Conservation (phyloP, 306 rosid species). For the Inga oerstediana region DNA sequence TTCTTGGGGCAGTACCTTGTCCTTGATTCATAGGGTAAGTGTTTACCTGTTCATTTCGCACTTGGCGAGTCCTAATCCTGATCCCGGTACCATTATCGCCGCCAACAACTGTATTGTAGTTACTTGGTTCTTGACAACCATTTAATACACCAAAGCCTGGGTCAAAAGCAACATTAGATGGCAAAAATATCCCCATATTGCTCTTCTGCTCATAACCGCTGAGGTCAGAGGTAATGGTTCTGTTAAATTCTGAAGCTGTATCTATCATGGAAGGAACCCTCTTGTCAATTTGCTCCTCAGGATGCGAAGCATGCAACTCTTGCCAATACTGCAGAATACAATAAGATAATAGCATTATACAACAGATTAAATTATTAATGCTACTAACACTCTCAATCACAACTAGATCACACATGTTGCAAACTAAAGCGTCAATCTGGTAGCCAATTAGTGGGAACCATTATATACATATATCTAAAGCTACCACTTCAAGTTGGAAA, state of each 20-base stretch:
- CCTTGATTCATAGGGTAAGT: conserved; percentile 26
- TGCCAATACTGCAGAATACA: conserved; percentile 41
- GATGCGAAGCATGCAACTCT: conserved; percentile 16
- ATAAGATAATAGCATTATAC: conserved; percentile 28
- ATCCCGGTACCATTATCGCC: conserved; percentile 46
- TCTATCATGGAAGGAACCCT: conserved; percentile 32
- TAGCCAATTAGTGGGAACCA: background rate
- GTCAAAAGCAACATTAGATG: conserved; percentile 40
- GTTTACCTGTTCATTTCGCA: conserved; percentile 26
- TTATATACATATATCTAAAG: background rate
- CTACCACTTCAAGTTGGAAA: conserved; percentile 19
- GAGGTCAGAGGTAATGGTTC: conserved; percentile 24
- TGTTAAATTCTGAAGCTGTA: conserved; percentile 35
- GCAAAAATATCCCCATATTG: conserved; percentile 33
- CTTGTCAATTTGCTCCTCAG: conserved; percentile 36
- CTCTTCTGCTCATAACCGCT: conserved; percentile 28
- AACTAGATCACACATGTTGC: background rate
- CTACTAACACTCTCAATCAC: background rate
- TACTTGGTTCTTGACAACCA: conserved; percentile 39
- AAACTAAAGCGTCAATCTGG: background rate
- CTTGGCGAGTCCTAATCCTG: conserved; percentile 40
- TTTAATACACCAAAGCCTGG: conserved; percentile 28
- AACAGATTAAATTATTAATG: conserved; percentile 11
- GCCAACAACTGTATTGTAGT: conserved; percentile 26
- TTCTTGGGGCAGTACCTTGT: conserved; percentile 62